Base-by-base conservation (phyloP, 2,329 filamentous ascomycete species). In the Aspergillus unguis region DNA sequence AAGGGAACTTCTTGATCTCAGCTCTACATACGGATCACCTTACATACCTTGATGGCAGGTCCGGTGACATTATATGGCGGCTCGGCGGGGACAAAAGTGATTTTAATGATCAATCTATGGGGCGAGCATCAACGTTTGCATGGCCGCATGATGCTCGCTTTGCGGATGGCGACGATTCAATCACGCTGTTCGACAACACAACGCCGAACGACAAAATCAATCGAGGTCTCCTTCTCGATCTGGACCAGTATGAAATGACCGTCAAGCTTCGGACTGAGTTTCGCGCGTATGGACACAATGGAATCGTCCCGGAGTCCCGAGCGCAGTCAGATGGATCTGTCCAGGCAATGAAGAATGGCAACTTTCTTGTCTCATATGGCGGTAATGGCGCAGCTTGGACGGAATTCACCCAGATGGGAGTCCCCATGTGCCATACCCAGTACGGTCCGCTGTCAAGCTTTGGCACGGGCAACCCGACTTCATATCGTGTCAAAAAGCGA, bases 91-190 rank as follows among this genome's bases (percentile, higher is more conserved):
- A 71, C 48, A 53, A 63, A 11, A 77, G 74, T 53, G 66, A 69
- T 47, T 78, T 78, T 61, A 52, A 50, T 3, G 73, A 76, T 52
- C 61, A 74, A 4, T 72, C 70, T 1, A 62, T 66, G 10, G 75
- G 73, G 11, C n/a, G 33, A 27, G 77, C 77, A 4, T 77, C 74
- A 11, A 71, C 75, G 52, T 77, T 81, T 61, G 68, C 64, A 48
- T 80, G 72, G 71, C 80, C 82, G 58, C 80, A 82, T 58, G 74
- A 82, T 55, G 79, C 78, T 0, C 72, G 76, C 26, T 82, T 69
- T 52, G 59, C 54, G 4, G 70, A 65, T 9, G 57, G 62, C 26
- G 58, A 60, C 2, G 62, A 57, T 5, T 54, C 60, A 6, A 61
- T 76, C 38, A 71, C 72, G 0, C 40, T 77, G 32, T 76, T 75